Base-by-base conservation (phyloP, 495 filamentous ascomycete genomes). In the Rusavskia elegans region DNA sequence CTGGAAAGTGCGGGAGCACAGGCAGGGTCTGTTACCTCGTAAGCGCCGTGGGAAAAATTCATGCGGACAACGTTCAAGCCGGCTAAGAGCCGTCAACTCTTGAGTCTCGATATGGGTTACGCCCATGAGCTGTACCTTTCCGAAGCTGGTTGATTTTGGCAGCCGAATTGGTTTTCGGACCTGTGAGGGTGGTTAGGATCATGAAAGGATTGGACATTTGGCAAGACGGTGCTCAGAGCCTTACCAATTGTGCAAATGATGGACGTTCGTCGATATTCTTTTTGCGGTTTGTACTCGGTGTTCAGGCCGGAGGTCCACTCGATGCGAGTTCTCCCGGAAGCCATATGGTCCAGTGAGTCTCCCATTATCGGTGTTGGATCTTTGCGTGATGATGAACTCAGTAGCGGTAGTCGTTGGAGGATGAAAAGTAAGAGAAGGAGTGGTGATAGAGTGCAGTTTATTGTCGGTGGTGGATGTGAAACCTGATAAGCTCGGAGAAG, bases 41-140 rank as follows among this genome's bases (percentile, higher is more conserved):
- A 88, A 59, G 85, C 84, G 60, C 92, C 92, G 68, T 98, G 92
- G 57, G 90, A 96, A 68, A 97, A 98, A 80, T 98, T 98, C 89
- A 95, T 93, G 67, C 92, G 93, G 57, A 96, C 92, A 55, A 98
- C 88, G 68, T 96, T 96, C 56, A 96, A 80, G 67, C 92, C 92
- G 56, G 81, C 82, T 82, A 54, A 56, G 48, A 40, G 35, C 55
- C 52, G 63, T 66, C 52, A 67, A 54, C 29, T 37, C 51, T 55
- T 37, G 17, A 40, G 16, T 23, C 46, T 20, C 19, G 4, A 41
- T 21, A 36, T 35, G 17, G 17, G 21, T 8, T 17, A 29, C 32
- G 19, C 49, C 16, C 25, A 36, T 29, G 9, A 27, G 29, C 48
- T 63, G 45, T 71, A 79, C 79, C 75, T 60, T 73, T 80, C 65